phyloP scores from a whole-genome alignment of 139 green algal species.

The Tetraselmis striata region DNA sequence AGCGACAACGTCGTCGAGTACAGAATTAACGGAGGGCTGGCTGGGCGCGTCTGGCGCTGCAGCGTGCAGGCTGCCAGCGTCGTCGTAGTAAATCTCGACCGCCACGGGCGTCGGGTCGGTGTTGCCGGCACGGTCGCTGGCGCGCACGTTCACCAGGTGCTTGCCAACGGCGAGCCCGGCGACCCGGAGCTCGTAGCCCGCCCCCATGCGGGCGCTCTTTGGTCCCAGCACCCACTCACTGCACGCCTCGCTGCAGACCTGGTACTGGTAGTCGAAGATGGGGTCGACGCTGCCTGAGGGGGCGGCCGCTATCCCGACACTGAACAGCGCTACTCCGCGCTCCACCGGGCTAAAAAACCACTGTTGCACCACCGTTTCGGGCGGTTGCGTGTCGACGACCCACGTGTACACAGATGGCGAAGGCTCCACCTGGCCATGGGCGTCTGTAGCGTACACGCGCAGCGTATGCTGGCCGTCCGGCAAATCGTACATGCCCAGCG shows the following conservation, averaged over 20 bases:
- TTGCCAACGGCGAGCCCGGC: background rate
- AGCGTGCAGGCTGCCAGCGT: background rate
- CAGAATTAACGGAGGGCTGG: background rate
- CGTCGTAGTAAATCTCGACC: background rate
- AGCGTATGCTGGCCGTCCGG: background rate
- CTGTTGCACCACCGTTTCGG: background rate
- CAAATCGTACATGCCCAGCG: background rate
- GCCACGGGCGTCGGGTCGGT: background rate
- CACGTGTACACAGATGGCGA: background rate
- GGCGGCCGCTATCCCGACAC: background rate
- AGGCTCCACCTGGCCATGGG: background rate
- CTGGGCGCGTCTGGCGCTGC: too few relatives aligned
- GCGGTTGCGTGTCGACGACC: background rate
- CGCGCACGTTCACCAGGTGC: background rate
- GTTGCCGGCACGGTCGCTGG: constrained; percentile 1
- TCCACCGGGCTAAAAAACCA: background rate
- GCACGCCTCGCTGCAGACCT: background rate
- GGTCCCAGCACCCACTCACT: background rate
- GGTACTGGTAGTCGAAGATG: background rate
- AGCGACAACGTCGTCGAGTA: background rate
- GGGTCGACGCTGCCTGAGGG: background rate
- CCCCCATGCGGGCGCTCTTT: background rate
- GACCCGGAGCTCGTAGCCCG: background rate
- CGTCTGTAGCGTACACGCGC: background rate
- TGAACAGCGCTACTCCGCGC: background rate